Base-by-base conservation (phyloP, 306 rosid genomes). In the Fagus crenata region DNA sequence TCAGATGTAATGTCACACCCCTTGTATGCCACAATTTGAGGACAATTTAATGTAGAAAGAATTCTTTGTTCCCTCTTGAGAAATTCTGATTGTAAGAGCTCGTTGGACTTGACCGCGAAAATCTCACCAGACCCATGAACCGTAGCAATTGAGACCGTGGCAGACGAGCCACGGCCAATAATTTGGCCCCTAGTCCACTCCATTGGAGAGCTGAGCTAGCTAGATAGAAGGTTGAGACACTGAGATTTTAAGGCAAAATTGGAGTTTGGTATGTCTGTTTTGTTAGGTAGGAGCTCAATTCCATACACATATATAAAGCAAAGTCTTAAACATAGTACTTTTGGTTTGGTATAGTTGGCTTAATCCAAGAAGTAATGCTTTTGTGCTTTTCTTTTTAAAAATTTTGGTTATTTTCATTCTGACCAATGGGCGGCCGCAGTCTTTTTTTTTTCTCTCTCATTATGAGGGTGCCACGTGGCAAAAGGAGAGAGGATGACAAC, bases 81-180 rank as follows among this genome's bases (percentile, higher is more conserved):
- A 5, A 77, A 72, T 22, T 86, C 91, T 1, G 96, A 89, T 0
- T 65, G 76, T 56, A 86, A 42, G 42, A 92, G 87, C 83, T 87
- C 85, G 1, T 78, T 78, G 0, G 97, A 86, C 79, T 95, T 95
- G 49, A 88, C 97, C 0, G 97, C 99, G 0, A 90, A 82, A 0
- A 79, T 2, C 69, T 84, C 64, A 2, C 85, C 87, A 2, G 89
- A 88, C 2, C 40, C 39, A 3, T 2, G 33, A 49, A 75, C 70
- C 15, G 61, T 75, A 0, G 91, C 98, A 0, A 78, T 12, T 11
- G 86, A 88, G 60, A 95, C 97, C 1, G 89, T 75, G 65, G 97
- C 97, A 3, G 97, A 80, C 41, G 99, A 92, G 67, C 99, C 99
- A 7, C 83, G 83, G 82, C 97, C 99, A 3, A 95, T 69, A 65